Base-by-base conservation (phyloP, 345 rosid species). In the Pistacia atlantica region DNA sequence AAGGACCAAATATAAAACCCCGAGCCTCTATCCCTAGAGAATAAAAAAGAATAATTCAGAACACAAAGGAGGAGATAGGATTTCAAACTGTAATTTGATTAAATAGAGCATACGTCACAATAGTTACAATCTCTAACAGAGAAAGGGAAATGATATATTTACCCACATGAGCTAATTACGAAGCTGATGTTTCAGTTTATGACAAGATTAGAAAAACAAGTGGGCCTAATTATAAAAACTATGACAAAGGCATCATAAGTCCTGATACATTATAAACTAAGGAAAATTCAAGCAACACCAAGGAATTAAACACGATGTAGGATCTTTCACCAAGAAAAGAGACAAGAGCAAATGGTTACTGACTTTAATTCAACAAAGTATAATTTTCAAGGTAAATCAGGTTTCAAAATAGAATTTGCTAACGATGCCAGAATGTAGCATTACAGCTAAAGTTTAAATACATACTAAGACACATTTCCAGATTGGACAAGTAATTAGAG, bases 1-100 rank as follows among this genome's bases (percentile, higher is more conserved):
- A 92, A 81, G 97, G 95, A 63, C 98, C 99, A 45, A 96, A 96
- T 28, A 96, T 82, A 75, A 96, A 96, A 52, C 99, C 99, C 5
- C 99, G 89, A 58, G 99, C 98, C 80, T 96, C 99, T 70, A 96
- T 88, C 63, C 99, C 99, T 96, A 90, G 54, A 77, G 70, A 58
- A 61, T 13, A 71, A 1, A 67, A 68, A 31, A 48, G 18, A 11
- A 59, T 45, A 35, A 31, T 59, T 65, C 49, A 75, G 60, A 37
- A 66, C 35, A 35, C 5, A 75, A 38, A 6, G 49, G 37, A 64
- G 66, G 37, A 78, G 5, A 33, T 8, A 61, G 4, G 63, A 51
- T 67, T 74, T 54, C 3, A 12, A 35, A 57, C 33, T 69, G 17
- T 45, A 59, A 42, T 69, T 28, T 61, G 52, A 46, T 25, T 55